phyloP scores from a whole-genome alignment of 2,329 filamentous ascomycete species.

The Ilyonectria mors-panacis region DNA sequence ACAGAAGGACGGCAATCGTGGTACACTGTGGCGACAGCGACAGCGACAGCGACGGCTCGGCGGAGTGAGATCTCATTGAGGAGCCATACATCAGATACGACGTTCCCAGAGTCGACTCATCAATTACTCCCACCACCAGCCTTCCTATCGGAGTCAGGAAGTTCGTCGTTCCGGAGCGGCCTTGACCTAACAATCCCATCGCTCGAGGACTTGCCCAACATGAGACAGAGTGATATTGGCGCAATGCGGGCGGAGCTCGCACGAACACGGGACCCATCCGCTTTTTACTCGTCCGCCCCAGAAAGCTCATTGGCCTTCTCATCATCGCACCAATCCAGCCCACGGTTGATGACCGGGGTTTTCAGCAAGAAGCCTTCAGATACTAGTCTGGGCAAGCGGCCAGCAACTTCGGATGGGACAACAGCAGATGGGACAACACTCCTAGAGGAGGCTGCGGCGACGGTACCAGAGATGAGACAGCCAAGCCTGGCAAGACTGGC shows the following conservation, averaged over 20 bases:
- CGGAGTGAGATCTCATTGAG: slow-evolving; percentile 46
- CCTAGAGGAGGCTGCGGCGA: slow-evolving; percentile 42
- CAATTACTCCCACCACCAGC: slow-evolving; percentile 51
- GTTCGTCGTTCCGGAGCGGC: slow-evolving; percentile 48
- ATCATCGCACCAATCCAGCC: slow-evolving; percentile 46
- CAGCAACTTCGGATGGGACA: slow-evolving; percentile 6
- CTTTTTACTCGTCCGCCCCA: slow-evolving; percentile 49
- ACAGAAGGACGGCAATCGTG: slow-evolving; percentile 52
- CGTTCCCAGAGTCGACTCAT: slow-evolving; percentile 50
- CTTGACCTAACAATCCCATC: slow-evolving; percentile 50
- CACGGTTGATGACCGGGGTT: slow-evolving; percentile 37
- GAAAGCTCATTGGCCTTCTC: slow-evolving; percentile 54
- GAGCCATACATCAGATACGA: slow-evolving; percentile 47
- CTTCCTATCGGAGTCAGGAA: slow-evolving; percentile 45
- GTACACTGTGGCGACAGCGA: slow-evolving; percentile 52
- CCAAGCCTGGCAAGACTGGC: slow-evolving; percentile 45
- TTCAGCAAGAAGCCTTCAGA: slow-evolving; percentile 27
- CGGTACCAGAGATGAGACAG: slow-evolving; percentile 41
- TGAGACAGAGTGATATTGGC: slow-evolving; percentile 39
- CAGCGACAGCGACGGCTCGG: slow-evolving; percentile 39
- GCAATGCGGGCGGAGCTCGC: slow-evolving; percentile 33
- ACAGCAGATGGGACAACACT: slow-evolving; percentile 9
- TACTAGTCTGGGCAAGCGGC: slow-evolving; percentile 15
- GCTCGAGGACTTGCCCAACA: slow-evolving; percentile 45
- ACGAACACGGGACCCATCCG: slow-evolving; percentile 39